Conservation (phyloP, 345 rosid genomes). For the Hibiscus trionum region DNA sequence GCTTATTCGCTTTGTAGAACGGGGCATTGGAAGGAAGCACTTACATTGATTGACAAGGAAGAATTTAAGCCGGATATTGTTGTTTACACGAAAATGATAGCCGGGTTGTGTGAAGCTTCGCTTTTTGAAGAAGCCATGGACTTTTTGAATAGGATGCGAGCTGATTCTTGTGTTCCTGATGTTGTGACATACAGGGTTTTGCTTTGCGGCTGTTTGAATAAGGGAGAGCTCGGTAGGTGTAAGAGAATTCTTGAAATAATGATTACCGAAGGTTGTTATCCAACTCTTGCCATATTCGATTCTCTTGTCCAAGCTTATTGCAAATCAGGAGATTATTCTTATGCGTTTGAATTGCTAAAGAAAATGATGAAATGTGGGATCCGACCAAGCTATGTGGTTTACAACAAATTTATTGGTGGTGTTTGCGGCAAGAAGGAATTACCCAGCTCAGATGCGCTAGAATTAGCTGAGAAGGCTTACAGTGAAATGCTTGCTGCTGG, state of each 20-base stretch:
- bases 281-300: slow-evolving; percentile 67
- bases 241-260: slow-evolving; percentile 85
- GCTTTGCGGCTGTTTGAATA: slow-evolving; percentile 78
- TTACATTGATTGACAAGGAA: slow-evolving; percentile 56
- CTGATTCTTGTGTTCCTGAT: slow-evolving; percentile 72
- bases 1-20: slow-evolving; percentile 62
- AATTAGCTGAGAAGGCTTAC: slow-evolving; percentile 75
- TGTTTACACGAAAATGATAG: slow-evolving; percentile 74
- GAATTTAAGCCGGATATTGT: slow-evolving; percentile 63
- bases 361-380: slow-evolving; percentile 65
- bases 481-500: slow-evolving; percentile 74
- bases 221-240: slow-evolving; percentile 76
- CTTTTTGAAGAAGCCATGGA: slow-evolving; percentile 96
- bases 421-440: slow-evolving; percentile 60
- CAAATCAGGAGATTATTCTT: slow-evolving; percentile 59
- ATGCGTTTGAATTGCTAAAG: slow-evolving; percentile 73
- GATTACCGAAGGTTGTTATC: slow-evolving; percentile 94
- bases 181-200: slow-evolving; percentile 76
- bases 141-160: slow-evolving; percentile 76
- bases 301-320: slow-evolving; percentile 87
- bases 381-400: slow-evolving; percentile 77
- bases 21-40: slow-evolving; percentile 83
- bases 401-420: slow-evolving; percentile 86
- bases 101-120: slow-evolving; percentile 92
- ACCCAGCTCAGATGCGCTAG: slow-evolving; percentile 45